A percentile compares a stretch with the other conserved stretches of the same genome.
phyloP scores from a whole-genome alignment of 345 rosid species.

The Orychophragmus violaceus region DNA sequence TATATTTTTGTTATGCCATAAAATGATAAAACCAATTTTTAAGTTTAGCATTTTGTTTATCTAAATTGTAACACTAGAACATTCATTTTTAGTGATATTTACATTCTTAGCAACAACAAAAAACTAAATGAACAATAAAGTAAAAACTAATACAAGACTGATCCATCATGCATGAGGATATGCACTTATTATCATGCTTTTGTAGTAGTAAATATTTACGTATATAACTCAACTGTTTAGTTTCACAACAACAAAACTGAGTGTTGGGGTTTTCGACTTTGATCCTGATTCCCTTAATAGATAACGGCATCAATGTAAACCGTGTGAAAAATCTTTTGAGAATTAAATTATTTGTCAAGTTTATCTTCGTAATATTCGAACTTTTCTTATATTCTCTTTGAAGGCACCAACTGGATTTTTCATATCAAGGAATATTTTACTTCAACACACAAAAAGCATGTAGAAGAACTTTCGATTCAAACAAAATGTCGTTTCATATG shows the following conservation, averaged over 20 bases:
- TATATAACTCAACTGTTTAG: background rate
- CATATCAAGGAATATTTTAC: constrained; percentile 26
- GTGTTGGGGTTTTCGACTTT: background rate
- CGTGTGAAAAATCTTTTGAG: background rate
- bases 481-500: background rate
- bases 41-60: too few relatives aligned
- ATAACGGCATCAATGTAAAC: background rate
- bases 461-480: too few relatives aligned
- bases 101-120: too few relatives aligned
- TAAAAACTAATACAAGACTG: too few relatives aligned
- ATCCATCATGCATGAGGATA: too few relatives aligned
- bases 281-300: background rate
- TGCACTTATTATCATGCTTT: background rate
- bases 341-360: background rate
- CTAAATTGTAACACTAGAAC: too few relatives aligned
- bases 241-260: background rate
- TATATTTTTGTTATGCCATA: too few relatives aligned
- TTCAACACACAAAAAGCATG: too few relatives aligned
- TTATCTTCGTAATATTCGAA: constrained; percentile 25
- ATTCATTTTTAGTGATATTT: too few relatives aligned
- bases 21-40: too few relatives aligned
- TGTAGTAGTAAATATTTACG: background rate
- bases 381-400: constrained; percentile 27
- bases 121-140: too few relatives aligned
- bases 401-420: constrained; percentile 15